These are phyloP conservation scores for Pueraria montana DNA, from an alignment of 306 rosid genomes.

Conservation along the genomic window DNA sequence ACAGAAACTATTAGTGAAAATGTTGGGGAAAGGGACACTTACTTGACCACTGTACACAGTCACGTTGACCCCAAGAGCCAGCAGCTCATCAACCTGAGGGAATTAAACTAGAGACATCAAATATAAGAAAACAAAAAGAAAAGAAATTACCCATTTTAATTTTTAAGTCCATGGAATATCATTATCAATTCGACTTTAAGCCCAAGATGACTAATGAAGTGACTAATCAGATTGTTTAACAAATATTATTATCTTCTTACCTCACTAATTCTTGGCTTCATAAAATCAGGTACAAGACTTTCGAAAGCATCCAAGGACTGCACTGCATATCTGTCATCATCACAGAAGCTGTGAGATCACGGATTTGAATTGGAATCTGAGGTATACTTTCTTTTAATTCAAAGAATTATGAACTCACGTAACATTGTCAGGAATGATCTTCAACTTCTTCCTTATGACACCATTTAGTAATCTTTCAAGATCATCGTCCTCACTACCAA, in stretches of 20 bases:
- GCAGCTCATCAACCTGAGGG: constrained; percentile 10
- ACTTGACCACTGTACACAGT: constrained; percentile 4
- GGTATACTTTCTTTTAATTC: not conserved
- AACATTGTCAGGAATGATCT: constrained; percentile 67
- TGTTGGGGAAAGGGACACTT: not conserved
- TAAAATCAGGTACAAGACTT: constrained; percentile 63
- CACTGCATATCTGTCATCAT: constrained; percentile 64
- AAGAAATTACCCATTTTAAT: not conserved
- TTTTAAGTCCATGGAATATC: not conserved
- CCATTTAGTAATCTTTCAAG: constrained; percentile 65
- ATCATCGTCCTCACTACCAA: constrained; percentile 47
- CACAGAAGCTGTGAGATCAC: constrained; percentile 1
- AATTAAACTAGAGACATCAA: not conserved
- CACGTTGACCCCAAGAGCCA: not conserved
- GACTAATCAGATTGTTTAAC: not conserved
- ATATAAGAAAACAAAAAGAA: not conserved
- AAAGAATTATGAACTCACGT: constrained; percentile 52
- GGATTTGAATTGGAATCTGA: not conserved
- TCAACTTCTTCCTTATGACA: constrained; percentile 65
- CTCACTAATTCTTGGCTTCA: constrained; percentile 78
- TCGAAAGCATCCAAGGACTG: constrained; percentile 52
- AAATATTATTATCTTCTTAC: constrained; percentile 46
- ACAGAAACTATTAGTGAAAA: not conserved
- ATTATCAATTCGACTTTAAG: not conserved
- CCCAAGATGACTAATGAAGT: not conserved